Evolutionary conservation across 805 yeast species (phyloP).

Genomic region (Cyberlindnera americana): DNA sequence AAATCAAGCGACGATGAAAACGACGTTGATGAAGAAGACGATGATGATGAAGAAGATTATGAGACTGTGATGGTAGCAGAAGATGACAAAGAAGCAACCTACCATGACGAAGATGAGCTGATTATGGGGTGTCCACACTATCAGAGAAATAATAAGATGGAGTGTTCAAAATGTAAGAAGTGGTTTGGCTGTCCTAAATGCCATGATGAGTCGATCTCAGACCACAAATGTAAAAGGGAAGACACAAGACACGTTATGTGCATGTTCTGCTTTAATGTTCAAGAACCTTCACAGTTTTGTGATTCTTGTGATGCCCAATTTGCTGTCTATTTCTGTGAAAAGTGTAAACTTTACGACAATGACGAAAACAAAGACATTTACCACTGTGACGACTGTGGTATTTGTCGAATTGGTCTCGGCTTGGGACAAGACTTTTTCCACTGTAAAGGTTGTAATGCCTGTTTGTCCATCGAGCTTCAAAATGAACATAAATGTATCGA

Average conservation of each 20-base stretch:
- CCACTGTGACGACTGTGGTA: constrained; percentile 91
- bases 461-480: constrained; percentile 74
- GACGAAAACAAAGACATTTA: constrained; percentile 78
- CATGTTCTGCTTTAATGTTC: constrained; percentile 75
- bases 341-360: constrained; percentile 80
- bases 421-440: constrained; percentile 87
- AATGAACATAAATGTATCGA: constrained; percentile 81
- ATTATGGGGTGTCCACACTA: constrained; percentile 80
- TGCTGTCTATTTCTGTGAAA: constrained; percentile 73
- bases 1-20: constrained; percentile 18
- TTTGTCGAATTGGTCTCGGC: constrained; percentile 87
- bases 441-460: constrained; percentile 85
- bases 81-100: constrained; percentile 46
- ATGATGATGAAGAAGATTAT: constrained; percentile 15
- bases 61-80: constrained; percentile 38
- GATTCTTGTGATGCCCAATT: constrained; percentile 60
- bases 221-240: constrained; percentile 57
- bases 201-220: constrained; percentile 58
- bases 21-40: constrained; percentile 13
- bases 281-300: constrained; percentile 69
- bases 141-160: constrained; percentile 76
- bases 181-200: constrained; percentile 87
- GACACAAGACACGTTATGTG: constrained; percentile 71
- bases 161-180: constrained; percentile 67
- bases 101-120: constrained; percentile 38